Percentiles rank a stretch among this genome's conserved stretches.
These are phyloP conservation scores for Musa schizocarpa DNA, from an alignment of 176 grass and related monocot genomes.

Conservation along the genomic window DNA sequence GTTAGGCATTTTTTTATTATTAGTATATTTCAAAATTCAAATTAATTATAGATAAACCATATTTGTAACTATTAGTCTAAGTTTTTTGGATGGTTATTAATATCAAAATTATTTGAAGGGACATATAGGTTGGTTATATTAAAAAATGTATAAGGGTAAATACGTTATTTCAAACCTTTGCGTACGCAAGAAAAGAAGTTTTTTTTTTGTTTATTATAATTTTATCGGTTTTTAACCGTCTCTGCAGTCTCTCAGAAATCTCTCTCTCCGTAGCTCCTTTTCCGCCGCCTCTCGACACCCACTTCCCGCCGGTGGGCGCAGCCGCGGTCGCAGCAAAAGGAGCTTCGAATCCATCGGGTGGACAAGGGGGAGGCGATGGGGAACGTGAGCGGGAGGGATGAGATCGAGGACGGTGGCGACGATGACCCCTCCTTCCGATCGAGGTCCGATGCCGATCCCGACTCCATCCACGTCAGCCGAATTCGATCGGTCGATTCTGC, in stretches of 20 bases:
- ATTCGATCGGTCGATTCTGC: conserved; percentile 34
- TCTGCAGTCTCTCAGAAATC: background rate
- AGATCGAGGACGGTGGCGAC: conserved; percentile 35
- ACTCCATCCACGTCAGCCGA: conserved; percentile 26
- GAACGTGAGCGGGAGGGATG: conserved; percentile 76
- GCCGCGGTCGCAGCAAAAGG: background rate
- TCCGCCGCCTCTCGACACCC: background rate
- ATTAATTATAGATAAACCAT: no score
- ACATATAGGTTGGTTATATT: no score
- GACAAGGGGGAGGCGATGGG: conserved; percentile 36
- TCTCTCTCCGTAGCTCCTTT: background rate
- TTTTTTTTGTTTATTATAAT: background rate
- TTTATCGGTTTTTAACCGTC: conserved; percentile 1
- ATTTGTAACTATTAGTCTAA: no score
- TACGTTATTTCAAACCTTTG: no score
- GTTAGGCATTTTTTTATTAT: no score
- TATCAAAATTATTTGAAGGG: no score
- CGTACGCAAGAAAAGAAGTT: no score
- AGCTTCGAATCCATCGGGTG: background rate
- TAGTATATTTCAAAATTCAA: no score
- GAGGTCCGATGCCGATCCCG: conserved; percentile 32
- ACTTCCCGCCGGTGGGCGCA: background rate
- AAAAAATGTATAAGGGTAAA: no score
- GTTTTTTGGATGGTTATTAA: no score
- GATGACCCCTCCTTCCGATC: conserved; percentile 43